Conservation (phyloP, 108 stramenopile genomes). For the Tribonema minus region DNA sequence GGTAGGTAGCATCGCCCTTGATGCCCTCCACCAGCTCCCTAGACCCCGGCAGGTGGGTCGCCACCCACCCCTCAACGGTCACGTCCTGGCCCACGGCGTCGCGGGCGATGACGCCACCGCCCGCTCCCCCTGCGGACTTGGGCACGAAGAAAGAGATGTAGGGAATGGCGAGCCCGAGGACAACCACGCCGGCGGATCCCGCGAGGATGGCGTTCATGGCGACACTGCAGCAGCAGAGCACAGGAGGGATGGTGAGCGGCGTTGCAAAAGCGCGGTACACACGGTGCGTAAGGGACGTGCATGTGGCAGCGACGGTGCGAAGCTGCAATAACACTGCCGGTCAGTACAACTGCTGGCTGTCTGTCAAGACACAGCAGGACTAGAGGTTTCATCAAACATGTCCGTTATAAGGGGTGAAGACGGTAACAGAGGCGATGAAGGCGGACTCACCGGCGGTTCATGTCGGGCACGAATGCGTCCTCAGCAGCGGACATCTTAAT, state of each 20-base stretch:
- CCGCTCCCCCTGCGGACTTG: constrained; percentile 74
- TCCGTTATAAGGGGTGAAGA: too few species aligned
- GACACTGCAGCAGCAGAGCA: too few species aligned
- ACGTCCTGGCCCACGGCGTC: constrained; percentile 87
- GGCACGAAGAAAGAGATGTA: constrained; percentile 94
- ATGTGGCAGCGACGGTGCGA: too few species aligned
- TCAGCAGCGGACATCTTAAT: constrained; percentile 28
- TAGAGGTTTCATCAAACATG: too few species aligned
- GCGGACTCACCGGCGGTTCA: constrained; percentile 85
- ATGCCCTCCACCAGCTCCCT: constrained; percentile 87
- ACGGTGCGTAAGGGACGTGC: too few species aligned
- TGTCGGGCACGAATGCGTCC: constrained; percentile 82
- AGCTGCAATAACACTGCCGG: too few species aligned
- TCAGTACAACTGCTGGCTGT: too few species aligned
- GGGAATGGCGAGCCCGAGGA: constrained; percentile 77
- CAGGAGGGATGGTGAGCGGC: too few species aligned
- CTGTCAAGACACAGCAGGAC: too few species aligned
- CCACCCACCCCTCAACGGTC: constrained; percentile 75
- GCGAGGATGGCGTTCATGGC: constrained; percentile 94
- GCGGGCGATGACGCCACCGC: constrained; percentile 78
- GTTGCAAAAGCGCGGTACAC: too few species aligned
- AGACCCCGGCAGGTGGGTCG: constrained; percentile 71
- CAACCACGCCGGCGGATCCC: constrained; percentile 78
- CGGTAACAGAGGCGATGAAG: too few species aligned
- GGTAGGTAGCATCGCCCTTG: constrained; percentile 98